Conservation (phyloP, 176 grass and related monocot species). For the Rhynchospora breviuscula region DNA sequence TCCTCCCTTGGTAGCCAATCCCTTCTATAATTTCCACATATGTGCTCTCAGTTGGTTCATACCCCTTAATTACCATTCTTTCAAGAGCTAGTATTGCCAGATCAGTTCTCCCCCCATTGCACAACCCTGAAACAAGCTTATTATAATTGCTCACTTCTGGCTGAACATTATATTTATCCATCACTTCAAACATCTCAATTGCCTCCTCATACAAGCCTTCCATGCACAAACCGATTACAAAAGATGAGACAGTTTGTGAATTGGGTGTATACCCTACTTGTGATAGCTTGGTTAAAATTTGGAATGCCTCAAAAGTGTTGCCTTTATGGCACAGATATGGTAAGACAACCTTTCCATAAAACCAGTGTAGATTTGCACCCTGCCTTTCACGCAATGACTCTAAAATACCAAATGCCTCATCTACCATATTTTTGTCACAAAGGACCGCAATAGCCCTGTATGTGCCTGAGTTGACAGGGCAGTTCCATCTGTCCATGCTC, state of each 20-base stretch:
- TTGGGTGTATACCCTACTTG: not conserved
- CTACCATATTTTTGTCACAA: not conserved
- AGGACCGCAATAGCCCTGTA: not conserved
- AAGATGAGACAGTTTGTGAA: not conserved
- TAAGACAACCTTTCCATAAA: constrained; percentile 2
- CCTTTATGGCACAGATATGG: not conserved
- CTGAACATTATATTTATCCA: not conserved
- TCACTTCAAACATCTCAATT: constrained; percentile 18
- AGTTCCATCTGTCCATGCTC: not conserved
- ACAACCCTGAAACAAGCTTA: not conserved
- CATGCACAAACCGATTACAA: constrained; percentile 4
- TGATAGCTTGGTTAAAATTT: constrained; percentile 5
- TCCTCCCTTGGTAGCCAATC: not conserved
- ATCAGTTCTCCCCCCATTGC: not conserved
- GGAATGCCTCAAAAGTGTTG: constrained; percentile 5
- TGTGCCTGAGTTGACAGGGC: not conserved
- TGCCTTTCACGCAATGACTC: not conserved
- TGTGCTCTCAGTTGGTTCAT: not conserved
- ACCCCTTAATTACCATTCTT: constrained; percentile 11
- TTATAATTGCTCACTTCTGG: not conserved
- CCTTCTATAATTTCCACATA: not conserved
- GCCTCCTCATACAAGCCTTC: constrained; percentile 17
- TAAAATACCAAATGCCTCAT: constrained; percentile 13
- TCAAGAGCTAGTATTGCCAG: constrained; percentile 8
- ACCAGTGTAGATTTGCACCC: not conserved